Evolutionary conservation across 2,329 filamentous ascomycete genomes (phyloP), one percentile per base, ranked within the genome.

Genomic region (Penicillium olsonii): DNA sequence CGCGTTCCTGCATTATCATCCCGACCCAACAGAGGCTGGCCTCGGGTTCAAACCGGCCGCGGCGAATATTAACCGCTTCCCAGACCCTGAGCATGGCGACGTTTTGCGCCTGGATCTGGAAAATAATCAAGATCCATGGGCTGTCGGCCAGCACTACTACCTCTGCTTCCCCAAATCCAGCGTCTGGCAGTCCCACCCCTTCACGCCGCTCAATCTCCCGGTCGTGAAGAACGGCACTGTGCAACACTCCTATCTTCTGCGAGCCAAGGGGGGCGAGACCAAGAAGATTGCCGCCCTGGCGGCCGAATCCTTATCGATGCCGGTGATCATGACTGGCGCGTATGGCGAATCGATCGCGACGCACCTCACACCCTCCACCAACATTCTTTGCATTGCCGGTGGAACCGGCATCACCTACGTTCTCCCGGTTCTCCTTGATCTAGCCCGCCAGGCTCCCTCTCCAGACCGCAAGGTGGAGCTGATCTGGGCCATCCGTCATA

Each of bases 161-260:
- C 73, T 89, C 14, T 86, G 80, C 65, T 89, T 90, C 59, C 75
- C 83, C 0, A 79, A 84, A 52, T 73, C 82, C 26, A 85, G 78
- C 58, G 78, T 89, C 58, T 88, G 85, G 84, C 85, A 90, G 67
- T 84, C 83, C 0, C 87, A 90, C 60, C 87, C 87, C 0, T 87
- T 89, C 62, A 88, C 85, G 0, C 82, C 84, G 0, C 72, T 84
- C 8, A 84, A 78, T 45, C 65, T 80, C 0, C 84, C 83, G 0
- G 58, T 69, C 6, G 65, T 73, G 0, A 60, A 66, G 17, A 64
- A 53, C 4, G 51, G 49, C 10, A 52, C 39, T 19, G 52, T 55
- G 4, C 53, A 50, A 19, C 65, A 68, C 19, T 61, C 63, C 2
- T 68, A 68, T 20, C 58, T 68, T 41, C 71, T 85, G 51, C 74